Evolutionary conservation across 2,329 filamentous ascomycete species (phyloP).

Genomic region (Alternaria conjuncta): DNA sequence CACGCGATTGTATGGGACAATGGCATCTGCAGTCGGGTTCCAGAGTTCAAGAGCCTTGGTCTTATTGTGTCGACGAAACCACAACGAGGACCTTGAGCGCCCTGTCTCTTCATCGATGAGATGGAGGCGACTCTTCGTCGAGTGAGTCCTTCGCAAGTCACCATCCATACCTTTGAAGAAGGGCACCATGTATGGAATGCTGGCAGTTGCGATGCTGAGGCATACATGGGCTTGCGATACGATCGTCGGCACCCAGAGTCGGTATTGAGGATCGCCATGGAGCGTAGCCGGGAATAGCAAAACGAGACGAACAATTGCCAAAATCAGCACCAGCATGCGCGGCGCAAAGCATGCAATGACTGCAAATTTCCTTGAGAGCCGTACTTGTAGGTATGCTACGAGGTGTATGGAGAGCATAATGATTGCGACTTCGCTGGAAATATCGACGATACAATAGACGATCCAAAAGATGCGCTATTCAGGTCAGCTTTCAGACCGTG

Average conservation of each 20-base stretch:
- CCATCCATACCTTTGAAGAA: conserved; percentile 33
- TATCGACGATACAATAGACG: conserved; percentile 43
- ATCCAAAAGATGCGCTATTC: conserved; percentile 42
- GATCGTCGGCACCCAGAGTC: conserved; percentile 38
- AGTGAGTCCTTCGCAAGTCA: conserved; percentile 20
- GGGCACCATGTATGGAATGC: conserved; percentile 43
- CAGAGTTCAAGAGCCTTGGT: conserved; percentile 12
- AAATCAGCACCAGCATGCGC: conserved; percentile 34
- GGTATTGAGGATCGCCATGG: conserved; percentile 30
- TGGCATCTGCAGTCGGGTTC: conserved; percentile 15
- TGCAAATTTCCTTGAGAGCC: conserved; percentile 30
- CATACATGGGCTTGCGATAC: conserved; percentile 38
- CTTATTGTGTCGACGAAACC: conserved; percentile 21
- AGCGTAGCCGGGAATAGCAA: conserved; percentile 40
- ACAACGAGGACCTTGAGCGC: conserved; percentile 13
- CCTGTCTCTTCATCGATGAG: conserved; percentile 10
- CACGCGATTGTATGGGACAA: conserved; percentile 19
- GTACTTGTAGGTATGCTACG: conserved; percentile 36
- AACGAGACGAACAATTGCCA: conserved; percentile 36
- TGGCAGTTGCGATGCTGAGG: conserved; percentile 39
- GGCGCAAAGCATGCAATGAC: conserved; percentile 44
- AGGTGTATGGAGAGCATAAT: conserved; percentile 41
- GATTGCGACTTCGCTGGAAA: conserved; percentile 39
- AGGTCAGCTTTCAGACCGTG: conserved; percentile 16
- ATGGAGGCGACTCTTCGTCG: conserved; percentile 15